Evolutionary conservation across 305 asterid species (phyloP), one percentile per base, ranked within the genome.

Genomic region (Salvia sclarea): DNA sequence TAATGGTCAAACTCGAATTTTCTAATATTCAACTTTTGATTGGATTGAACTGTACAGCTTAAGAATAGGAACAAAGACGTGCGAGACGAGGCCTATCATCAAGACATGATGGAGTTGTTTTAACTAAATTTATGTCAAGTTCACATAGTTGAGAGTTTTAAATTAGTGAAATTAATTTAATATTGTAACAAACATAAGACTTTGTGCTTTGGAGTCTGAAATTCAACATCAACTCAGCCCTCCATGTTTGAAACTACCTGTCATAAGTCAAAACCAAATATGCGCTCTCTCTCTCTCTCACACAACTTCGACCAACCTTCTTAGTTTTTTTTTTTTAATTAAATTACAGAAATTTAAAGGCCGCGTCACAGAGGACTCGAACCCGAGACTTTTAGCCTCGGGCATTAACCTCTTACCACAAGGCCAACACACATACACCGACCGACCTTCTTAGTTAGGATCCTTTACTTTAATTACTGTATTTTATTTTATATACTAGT

Each of bases 191-290:
- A 8, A 38, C 40, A 8, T 18, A 37, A 52, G 41, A 37, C 13
- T 35, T 13, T 8, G 31, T 6, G 10, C 22, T 6, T 11, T 33
- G 30, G 17, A 30, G 7, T 30, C 52, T 35, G 3, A 21, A 37
- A 66, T 22, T 67, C 44, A 40, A 54, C 25, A 20, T 21, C 50
- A 13, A 40, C 52, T 40, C 13, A 21, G 52, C 66, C 35, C 66
- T 68, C 64, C 72, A 68, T 16, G 22, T 38, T 55, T 55, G 72
- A 68, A 41, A 18, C 12, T 54, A n/a, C 7, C 6, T 21, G 35
- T 4, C 58, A 17, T 12, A 2, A 47, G 37, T 37, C 62, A 21
- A 3, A 9, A 25, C 6, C 9, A 55, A 24, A 37, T 7, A 41
- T 14, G 25, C 8, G 17, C 0, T 37, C 1, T 44, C 0, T 18